These are phyloP conservation scores for Chlorociboria aeruginascens DNA, from an alignment of 495 filamentous ascomycete genomes.

Conservation along the genomic window DNA sequence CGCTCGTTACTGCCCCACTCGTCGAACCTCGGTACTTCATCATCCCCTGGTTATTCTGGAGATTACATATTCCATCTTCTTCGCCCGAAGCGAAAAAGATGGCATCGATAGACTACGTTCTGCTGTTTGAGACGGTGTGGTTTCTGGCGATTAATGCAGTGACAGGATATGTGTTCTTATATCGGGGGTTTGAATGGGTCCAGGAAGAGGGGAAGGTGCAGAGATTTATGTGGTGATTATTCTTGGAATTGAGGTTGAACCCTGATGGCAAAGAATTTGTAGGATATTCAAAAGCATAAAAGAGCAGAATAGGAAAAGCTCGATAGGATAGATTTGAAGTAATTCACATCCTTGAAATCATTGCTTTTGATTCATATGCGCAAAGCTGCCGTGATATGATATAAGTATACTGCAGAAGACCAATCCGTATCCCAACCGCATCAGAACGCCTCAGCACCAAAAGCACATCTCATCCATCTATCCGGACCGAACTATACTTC, in stretches of 20 bases:
- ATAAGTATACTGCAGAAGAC: no score
- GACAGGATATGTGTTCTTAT: slow-evolving; percentile 74
- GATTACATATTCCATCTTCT: slow-evolving; percentile 56
- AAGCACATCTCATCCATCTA: not conserved
- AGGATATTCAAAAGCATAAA: no score
- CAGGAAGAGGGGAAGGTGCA: slow-evolving; percentile 71
- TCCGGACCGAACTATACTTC: not conserved
- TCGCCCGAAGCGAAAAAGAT: not conserved
- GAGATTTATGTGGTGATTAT: slow-evolving; percentile 78
- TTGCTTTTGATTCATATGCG: no score
- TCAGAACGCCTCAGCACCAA: no score
- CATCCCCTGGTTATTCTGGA: slow-evolving; percentile 89
- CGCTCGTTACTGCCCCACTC: slow-evolving; percentile 74
- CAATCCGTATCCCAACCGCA: no score
- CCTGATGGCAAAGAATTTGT: not conserved
- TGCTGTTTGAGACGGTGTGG: slow-evolving; percentile 68
- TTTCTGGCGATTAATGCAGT: slow-evolving; percentile 57
- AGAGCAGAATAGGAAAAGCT: no score
- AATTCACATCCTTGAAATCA: no score
- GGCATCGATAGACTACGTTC: slow-evolving; percentile 22
- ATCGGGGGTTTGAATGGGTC: slow-evolving; percentile 68
- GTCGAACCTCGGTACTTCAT: slow-evolving; percentile 95
- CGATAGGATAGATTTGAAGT: not conserved
- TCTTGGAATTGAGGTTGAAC: not conserved
- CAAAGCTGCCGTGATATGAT: no score